Base-by-base conservation (phyloP, 1,284 basidiomycete species). In the Austroboletus niveus region DNA sequence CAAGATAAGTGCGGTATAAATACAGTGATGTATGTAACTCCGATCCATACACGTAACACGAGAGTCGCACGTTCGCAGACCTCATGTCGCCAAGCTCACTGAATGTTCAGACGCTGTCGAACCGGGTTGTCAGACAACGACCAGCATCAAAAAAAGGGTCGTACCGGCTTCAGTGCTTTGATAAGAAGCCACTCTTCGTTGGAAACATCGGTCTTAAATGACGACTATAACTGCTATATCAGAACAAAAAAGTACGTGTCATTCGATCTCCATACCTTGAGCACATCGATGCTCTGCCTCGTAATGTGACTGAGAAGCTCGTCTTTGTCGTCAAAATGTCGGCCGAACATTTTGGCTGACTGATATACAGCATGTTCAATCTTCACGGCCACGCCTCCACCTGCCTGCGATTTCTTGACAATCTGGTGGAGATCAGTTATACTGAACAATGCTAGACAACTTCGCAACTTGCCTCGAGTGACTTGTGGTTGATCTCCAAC, bases 311-410 rank as follows among this genome's bases (percentile, higher is more conserved):
- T 95, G 49, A 96, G 80, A 39, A 98, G 71, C 62, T 97, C 94
- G 70, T 99, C 96, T 71, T 94, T 93, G 48, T 98, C 95, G 67
- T 97, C 94, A 68, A 99, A 97, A 70, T 94, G 92, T 52, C 90
- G 83, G 8, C 94, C 94, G 65, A 89, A 97, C 81, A 94, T 91
- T 75, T 95, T 96, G 14, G 94, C 87, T 36, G 91, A 90, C 72
- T 98, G 92, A 72, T 99, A 95, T 5, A 94, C 88, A 1, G 94
- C 94, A 66, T 97, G 91, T 70, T 99, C 97, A 58, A 99, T 98
- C 80, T 98, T 98, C 67, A 99, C 92, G 0, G 97, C 97, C 17
- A 98, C 96, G 70, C 96, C 96, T 54, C 82, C 96, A 65, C 94
- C 96, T 27, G 92, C 87, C 69, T 98, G 94, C 15, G 85, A 81